Base-by-base conservation (phyloP, 805 yeast genomes). In the Starmera dryadoides region DNA sequence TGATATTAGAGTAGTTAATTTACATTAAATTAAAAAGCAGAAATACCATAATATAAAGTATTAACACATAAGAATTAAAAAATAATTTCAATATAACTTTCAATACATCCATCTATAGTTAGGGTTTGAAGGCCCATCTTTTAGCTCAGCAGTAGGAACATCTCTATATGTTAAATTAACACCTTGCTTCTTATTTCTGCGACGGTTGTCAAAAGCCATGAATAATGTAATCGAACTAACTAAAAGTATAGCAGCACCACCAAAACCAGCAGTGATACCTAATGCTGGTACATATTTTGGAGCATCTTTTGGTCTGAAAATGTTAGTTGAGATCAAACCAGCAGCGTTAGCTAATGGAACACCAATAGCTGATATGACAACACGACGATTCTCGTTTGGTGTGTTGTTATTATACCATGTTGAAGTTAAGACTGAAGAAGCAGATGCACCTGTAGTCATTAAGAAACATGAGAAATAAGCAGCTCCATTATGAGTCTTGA, bases 291-390 rank as follows among this genome's bases (percentile, higher is more conserved):
- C 59, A 46, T 73, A 75, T 30, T 64, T 68, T 14, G 81, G 81
- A 14, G 77, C 69, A 51, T 73, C 79, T 40, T 66, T 64, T 10
- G 71, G 49, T 41, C 72, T 58, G 55, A 75, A 75, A 32, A 75
- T 68, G 45, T 67, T 73, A 20, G 76, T 64, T 4, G 80, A 66
- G 35, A 75, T 69, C 41, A 75, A 66, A 40, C 80, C 80, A 33
- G 78, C 79, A 31, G 74, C 68, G 46, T 75, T 75, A 17, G 78
- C 79, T 40, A 74, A 62, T 3, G 79, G 78, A 46, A 75, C 69
- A 34, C 74, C 75, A 16, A 70, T 64, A 5, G 75, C 70, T 6
- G 72, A 62, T 33, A 71, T 54, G 17, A 69, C 71, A 10, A 66
- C 73, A 40, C 76, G 63, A 33, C 73, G 55, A 37, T 63, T 64